Conservation (phyloP, 192 early-diverging fungal genomes). For the Coemansia interrupta region DNA sequence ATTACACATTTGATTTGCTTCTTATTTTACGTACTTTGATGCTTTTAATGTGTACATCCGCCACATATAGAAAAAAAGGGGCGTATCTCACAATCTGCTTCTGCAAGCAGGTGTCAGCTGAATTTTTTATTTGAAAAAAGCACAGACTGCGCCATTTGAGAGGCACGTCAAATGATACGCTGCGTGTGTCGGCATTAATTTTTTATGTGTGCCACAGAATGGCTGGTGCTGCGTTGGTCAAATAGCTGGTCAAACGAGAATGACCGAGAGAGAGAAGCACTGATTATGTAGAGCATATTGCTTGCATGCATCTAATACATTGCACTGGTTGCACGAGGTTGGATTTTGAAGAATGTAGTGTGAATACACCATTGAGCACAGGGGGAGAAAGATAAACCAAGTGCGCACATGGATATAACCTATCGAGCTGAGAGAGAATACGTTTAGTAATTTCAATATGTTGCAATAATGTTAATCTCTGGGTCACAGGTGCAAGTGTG, state of each 20-base stretch:
- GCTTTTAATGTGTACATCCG: not conserved
- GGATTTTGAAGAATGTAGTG: too few relatives aligned
- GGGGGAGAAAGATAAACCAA: too few relatives aligned
- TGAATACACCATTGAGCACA: not conserved
- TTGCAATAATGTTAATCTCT: too few relatives aligned
- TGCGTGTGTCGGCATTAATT: conserved; percentile 1
- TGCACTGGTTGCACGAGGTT: too few relatives aligned
- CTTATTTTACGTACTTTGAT: not conserved
- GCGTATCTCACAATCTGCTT: not conserved
- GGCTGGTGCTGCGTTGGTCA: conserved; percentile 7
- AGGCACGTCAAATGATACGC: not conserved
- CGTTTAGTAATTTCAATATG: too few relatives aligned
- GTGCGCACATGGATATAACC: too few relatives aligned
- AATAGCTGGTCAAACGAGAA: not conserved
- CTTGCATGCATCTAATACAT: conserved; percentile 5
- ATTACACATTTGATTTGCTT: not conserved
- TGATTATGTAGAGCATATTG: conserved; percentile 4
- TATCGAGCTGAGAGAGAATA: too few relatives aligned
- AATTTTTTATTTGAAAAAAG: not conserved
- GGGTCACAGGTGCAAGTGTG: too few relatives aligned
- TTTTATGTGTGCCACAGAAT: conserved; percentile 10
- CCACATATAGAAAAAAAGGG: not conserved
- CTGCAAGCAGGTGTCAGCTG: too few relatives aligned
- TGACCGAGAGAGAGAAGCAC: not conserved
- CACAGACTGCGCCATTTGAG: conserved; percentile 2